Base-by-base conservation (phyloP, 805 yeast species). In the Sugiyamaella marilandica region DNA sequence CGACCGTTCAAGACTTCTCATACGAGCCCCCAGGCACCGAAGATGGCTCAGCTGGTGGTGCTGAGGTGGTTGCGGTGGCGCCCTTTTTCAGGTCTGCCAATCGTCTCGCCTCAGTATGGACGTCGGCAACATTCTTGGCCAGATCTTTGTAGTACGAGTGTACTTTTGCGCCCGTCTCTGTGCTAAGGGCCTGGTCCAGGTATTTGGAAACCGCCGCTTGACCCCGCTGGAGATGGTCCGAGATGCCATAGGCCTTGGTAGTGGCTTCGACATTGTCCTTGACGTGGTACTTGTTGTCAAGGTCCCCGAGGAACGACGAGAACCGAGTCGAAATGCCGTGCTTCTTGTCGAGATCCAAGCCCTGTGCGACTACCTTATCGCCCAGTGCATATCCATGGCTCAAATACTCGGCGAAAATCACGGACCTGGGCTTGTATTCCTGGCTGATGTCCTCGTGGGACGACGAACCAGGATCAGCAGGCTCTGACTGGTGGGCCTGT, bases 391-490 rank as follows among this genome's bases (percentile, higher is more conserved):
- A 86, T 3, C 95, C 95, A n/a, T 81, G 78, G 32, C 88, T 75
- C 55, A 86, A 72, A 61, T 84, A 78, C 68, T 86, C 92, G 1
- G 94, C 92, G 70, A 85, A 72, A 54, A 87, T 81, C 16, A 88
- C 81, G 52, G 82, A 69, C 63, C 84, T 84, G 52, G 95, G 95
- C 71, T 86, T 86, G 55, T 79, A 80, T 62, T 87, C 95, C 70
- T 86, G 95, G 4, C 75, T 68, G 50, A 85, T 78, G 59, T 84
- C 88, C 49, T 71, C 75, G 41, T 53, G 56, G 10, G 62, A 50
- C 21, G 62, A 53, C 19, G 54, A 50, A 13, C 48, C 56, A 24
- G 61, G 56, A 18, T 57, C 53, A 11, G 64, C 44, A 8, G 49
- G 53, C 7, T 59, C 53, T 14, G 59, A 26, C 10, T 57, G 45